Evolutionary conservation across 2,329 filamentous ascomycete genomes (phyloP), one percentile per base, ranked within the genome.

Genomic region (Delphinella strobiligena): DNA sequence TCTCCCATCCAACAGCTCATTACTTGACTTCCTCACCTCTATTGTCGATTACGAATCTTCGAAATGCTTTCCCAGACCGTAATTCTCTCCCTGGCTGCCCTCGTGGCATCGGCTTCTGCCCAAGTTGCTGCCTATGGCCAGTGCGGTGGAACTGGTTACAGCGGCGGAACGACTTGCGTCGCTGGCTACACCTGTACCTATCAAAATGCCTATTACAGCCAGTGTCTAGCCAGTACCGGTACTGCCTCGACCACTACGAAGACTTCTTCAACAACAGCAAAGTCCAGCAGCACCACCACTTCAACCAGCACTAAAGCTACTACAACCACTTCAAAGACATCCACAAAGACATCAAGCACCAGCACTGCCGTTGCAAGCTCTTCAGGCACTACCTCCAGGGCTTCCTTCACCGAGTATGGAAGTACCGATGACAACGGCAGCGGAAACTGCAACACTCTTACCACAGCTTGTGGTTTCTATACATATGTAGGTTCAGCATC

Each of bases 361-460:
- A n/a, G n/a, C n/a, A n/a, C n/a, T n/a, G n/a, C n/a, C n/a, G n/a
- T n/a, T n/a, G n/a, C n/a, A n/a, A n/a, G n/a, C n/a, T n/a, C n/a
- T n/a, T n/a, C 36, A 30, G 30, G 19, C 11, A 36, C 42, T 22
- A 37, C 39, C 34, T 50, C 49, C 46, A 45, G 39, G 12, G 50
- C 57, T n/a, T 56, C 55, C 19, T 54, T 59, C 46, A 60, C 57
- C 12, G 41, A 55, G 35, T 61, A 62, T 43, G 58, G 58, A 19
- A 43, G 51, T 11, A 52, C 51, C 36, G 59, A 61, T 41, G 48
- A 31, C 22, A 51, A 51, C 38, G 54, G 54, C 37, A 53, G 49
- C 27, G 48, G 50, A 10, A 61, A 59, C 45, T 61, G 59, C 50
- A 56, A 60, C 44, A 53, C 50, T 35, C 49, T 53, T 36, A 57